These are phyloP conservation scores for Pseudozyma flocculosa DNA, from an alignment of 1,284 basidiomycete species.

Conservation along the genomic window DNA sequence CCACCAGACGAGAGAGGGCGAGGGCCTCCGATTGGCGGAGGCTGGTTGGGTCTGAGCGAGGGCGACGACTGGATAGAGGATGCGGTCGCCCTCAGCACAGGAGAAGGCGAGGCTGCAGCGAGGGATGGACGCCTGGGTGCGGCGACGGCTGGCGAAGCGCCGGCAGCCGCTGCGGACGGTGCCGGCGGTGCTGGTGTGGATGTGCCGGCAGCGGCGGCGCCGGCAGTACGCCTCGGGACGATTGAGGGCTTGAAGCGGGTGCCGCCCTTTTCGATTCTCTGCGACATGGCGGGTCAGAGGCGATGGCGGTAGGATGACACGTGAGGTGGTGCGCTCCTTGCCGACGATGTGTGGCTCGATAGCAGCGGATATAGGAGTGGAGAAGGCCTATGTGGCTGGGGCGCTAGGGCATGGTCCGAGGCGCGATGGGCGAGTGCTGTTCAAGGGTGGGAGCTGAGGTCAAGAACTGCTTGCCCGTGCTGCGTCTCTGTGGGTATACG, in stretches of 20 bases:
- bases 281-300: no score
- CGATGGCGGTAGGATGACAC: no score
- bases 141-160: conserved; percentile 4
- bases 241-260: conserved; percentile 39
- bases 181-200: not conserved
- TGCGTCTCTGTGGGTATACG: no score
- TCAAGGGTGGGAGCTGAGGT: no score
- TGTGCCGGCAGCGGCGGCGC: conserved; percentile 1
- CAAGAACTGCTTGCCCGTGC: no score
- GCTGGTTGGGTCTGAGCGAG: conserved; percentile 3
- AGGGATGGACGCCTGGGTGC: conserved; percentile 4
- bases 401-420: no score
- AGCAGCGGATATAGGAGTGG: no score
- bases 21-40: conserved; percentile 10
- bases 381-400: no score
- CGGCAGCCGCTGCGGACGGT: conserved; percentile 1
- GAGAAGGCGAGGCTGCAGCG: conserved; percentile 2
- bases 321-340: no score
- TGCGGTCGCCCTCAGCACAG: no score
- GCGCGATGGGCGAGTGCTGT: no score
- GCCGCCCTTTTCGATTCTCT: conserved; percentile 40
- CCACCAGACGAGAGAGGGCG: not conserved
- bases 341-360: no score
- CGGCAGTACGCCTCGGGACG: conserved; percentile 20
- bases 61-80: not conserved